Base-by-base conservation (phyloP, 345 rosid species). In the Melaleuca alternifolia region DNA sequence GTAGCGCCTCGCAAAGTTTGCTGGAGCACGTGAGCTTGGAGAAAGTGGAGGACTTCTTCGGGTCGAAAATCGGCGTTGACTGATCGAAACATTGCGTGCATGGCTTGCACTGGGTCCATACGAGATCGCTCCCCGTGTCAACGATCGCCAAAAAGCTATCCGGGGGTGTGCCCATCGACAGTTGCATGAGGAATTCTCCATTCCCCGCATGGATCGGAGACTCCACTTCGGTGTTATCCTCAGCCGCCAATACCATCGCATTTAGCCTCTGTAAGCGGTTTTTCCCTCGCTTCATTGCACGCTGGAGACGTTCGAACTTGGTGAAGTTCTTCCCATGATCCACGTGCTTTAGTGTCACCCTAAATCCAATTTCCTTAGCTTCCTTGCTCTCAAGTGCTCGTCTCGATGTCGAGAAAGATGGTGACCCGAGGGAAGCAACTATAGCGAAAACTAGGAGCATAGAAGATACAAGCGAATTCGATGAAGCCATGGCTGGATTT, bases 21-120 rank as follows among this genome's bases (percentile, higher is more conserved):
- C 93, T 92, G 48, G 95, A 91, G 87, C 99, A 97, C 23, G 95
- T 59, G 10, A 94, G 54, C 82, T 88, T 89, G 0, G 94, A 88
- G 92, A 93, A 97, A 4, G 97, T 86, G 1, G 96, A 92, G 28
- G 99, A 97, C 28, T 90, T 92, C 81, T 75, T 83, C 0, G 99
- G 99, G 85, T 97, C 95, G 41, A 95, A 97, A 30, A 97, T 91
- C 0, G 98, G 97, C 7, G 94, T 92, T 1, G 98, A 92, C 87
- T 97, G 99, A 51, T 91, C 83, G 18, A 89, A 97, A 85, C 98
- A 97, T 53, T 95, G 91, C 0, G 85, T 84, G 37, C 99, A 97
- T 7, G 98, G 99, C 91, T 94, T 91, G 90, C 99, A 97, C 57
- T 96, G 99, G 24, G 99, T 97, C 99, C 99, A 97, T 56, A 97